A percentile compares a stretch with the other conserved stretches of the same genome.
phyloP scores from a whole-genome alignment of 495 filamentous ascomycete species.

The Neurospora sp. region DNA sequence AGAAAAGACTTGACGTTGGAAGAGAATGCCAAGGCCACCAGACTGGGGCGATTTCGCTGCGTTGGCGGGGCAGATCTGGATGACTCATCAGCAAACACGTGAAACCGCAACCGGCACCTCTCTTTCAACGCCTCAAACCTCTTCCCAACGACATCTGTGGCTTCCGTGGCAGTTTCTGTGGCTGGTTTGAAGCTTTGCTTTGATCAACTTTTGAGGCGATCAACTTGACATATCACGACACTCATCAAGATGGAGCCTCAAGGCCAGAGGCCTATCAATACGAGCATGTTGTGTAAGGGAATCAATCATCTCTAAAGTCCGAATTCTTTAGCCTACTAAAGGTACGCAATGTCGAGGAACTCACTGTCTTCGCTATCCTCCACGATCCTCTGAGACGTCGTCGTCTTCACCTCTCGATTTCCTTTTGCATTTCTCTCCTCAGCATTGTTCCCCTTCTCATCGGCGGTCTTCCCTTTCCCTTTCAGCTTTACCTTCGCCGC shows the following conservation, averaged over 20 bases:
- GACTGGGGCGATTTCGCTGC: slow-evolving; percentile 2
- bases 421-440: background rate
- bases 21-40: slow-evolving; percentile 4
- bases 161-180: slow-evolving; percentile 1
- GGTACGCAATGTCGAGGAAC: background rate
- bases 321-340: background rate
- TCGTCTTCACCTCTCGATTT: background rate
- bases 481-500: slow-evolving; percentile 7
- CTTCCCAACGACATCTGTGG: slow-evolving; percentile 10
- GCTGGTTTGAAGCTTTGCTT: background rate
- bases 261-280: background rate
- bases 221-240: background rate
- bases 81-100: slow-evolving; percentile 12
- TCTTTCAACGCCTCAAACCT: background rate
- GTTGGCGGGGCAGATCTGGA: slow-evolving; percentile 7
- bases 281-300: background rate
- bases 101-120: slow-evolving; percentile 6
- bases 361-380: background rate
- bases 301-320: background rate
- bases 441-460: background rate
- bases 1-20: slow-evolving; percentile 14
- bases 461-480: background rate
- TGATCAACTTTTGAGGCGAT: background rate
- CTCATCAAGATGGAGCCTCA: background rate
- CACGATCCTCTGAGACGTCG: background rate